A percentile compares a stretch with the other conserved stretches of the same genome.
phyloP scores from a whole-genome alignment of 345 rosid genomes.

The Mallotus nudiflorus region DNA sequence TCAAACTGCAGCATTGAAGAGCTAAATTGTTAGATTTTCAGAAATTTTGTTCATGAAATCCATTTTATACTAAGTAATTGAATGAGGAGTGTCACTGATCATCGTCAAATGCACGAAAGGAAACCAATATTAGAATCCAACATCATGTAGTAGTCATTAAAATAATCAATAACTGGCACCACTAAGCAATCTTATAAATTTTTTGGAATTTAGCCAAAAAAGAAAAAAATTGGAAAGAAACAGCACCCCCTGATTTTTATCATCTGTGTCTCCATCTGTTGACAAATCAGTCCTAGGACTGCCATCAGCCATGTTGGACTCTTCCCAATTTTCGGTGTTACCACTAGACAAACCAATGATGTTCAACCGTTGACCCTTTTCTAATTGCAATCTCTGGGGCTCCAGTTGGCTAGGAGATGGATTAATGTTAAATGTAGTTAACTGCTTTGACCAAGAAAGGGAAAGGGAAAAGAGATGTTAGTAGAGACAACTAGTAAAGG shows the following conservation, averaged over 20 bases:
- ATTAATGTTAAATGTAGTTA: constrained; percentile 22
- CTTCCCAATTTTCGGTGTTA: constrained; percentile 47
- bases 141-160: constrained; percentile 3
- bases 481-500: constrained; percentile 5
- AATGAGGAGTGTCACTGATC: not conserved
- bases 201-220: not conserved
- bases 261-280: constrained; percentile 89
- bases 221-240: constrained; percentile 11
- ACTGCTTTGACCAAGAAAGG: constrained; percentile 17
- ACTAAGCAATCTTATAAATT: not conserved
- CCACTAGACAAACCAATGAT: constrained; percentile 38
- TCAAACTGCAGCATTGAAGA: constrained; percentile 56
- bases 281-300: constrained; percentile 93
- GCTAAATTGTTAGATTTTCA: constrained; percentile 16
- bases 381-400: constrained; percentile 28
- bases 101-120: constrained; percentile 2
- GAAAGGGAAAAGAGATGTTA: not conserved
- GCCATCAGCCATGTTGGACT: constrained; percentile 77
- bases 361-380: constrained; percentile 41
- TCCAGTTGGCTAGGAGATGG: constrained; percentile 31
- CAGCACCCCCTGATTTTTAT: constrained; percentile 75
- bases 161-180: constrained; percentile 5
- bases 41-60: constrained; percentile 9
- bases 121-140: not conserved
- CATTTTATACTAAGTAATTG: not conserved